A percentile compares a stretch with the other conserved stretches of the same genome.
Evolutionary conservation across 2,329 filamentous ascomycete species (phyloP).

Genomic region (Cryphonectria parasitica): DNA sequence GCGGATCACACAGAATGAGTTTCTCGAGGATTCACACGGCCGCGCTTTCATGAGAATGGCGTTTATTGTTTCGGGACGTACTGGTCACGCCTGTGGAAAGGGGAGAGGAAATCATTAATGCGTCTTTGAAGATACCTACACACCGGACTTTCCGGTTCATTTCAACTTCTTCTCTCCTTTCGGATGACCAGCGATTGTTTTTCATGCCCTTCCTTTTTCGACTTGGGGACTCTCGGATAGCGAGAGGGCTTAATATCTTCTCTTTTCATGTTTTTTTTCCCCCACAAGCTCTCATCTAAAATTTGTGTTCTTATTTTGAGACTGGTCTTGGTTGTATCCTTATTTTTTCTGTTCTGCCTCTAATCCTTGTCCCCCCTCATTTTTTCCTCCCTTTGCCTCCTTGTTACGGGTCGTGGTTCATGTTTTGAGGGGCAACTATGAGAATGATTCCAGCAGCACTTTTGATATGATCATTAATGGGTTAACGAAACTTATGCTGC

Average conservation of each 20-base stretch:
- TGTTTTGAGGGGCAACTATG: neutral
- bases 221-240: neutral
- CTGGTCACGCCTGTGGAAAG: neutral
- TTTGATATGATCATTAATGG: constrained; percentile 15
- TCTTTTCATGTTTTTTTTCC: neutral
- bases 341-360: too few species aligned
- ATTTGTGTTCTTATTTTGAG: neutral
- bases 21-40: neutral
- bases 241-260: neutral
- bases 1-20: neutral
- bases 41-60: constrained; percentile 21
- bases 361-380: too few species aligned
- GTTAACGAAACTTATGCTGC: constrained; percentile 10
- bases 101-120: constrained; percentile 15
- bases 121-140: constrained; percentile 9
- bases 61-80: constrained; percentile 1
- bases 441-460: neutral
- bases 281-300: neutral
- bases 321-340: neutral
- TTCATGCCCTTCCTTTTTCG: neutral
- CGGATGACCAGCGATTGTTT: neutral
- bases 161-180: neutral
- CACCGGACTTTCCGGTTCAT: neutral
- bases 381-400: neutral
- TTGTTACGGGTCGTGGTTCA: neutral